These are phyloP conservation scores for Penicillium fuscoglaucum DNA, from an alignment of 2,329 filamentous ascomycete species.

Conservation along the genomic window DNA sequence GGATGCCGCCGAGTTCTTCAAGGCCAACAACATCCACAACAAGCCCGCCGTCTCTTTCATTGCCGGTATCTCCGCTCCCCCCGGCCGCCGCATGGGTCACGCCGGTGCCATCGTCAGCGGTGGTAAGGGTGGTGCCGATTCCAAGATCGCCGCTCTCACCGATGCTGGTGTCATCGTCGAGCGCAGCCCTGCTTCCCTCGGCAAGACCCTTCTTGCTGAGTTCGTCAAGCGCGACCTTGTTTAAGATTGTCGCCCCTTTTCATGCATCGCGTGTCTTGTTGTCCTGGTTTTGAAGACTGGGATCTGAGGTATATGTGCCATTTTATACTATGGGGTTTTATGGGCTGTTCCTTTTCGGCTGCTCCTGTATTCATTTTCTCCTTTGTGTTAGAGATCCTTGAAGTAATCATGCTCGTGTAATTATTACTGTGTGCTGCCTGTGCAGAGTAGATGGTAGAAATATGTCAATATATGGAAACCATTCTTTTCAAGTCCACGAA, in stretches of 20 bases:
- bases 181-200: constrained; percentile 85
- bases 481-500: not conserved
- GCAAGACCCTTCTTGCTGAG: constrained; percentile 90
- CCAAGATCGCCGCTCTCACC: constrained; percentile 95
- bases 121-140: constrained; percentile 96
- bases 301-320: constrained; percentile 24
- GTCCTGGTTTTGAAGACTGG: constrained; percentile 19
- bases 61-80: constrained; percentile 94
- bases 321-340: constrained; percentile 22
- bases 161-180: constrained; percentile 93
- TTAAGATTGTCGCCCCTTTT: constrained; percentile 52
- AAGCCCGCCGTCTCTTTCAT: constrained; percentile 99
- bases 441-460: constrained; percentile 7
- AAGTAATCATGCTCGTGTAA: constrained; percentile 39
- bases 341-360: constrained; percentile 25
- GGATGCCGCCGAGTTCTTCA: constrained; percentile 95
- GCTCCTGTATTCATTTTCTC: constrained; percentile 33
- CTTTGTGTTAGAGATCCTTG: constrained; percentile 38
- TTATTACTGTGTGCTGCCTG: constrained; percentile 19
- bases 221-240: constrained; percentile 95
- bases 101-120: constrained; percentile 97
- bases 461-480: not conserved
- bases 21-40: constrained; percentile 83
- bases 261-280: constrained; percentile 22
- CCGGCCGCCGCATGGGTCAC: constrained; percentile 96